Evolutionary conservation across 2,329 filamentous ascomycete species (phyloP), one percentile per base, ranked within the genome.

Genomic region (Cladosporium sp.): DNA sequence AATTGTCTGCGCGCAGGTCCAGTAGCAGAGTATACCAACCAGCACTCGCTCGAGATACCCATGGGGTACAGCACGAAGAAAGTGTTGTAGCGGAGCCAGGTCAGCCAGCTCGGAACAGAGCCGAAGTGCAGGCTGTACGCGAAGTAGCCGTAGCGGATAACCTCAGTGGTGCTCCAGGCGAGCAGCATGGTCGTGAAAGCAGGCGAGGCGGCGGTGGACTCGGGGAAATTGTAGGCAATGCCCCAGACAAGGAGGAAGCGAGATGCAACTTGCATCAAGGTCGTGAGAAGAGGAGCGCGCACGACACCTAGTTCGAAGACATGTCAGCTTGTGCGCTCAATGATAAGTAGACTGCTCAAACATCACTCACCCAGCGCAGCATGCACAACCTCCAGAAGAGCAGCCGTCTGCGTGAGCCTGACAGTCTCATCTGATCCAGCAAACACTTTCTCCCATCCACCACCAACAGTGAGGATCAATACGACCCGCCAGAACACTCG

Each of bases 1-100:
- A 30, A 59, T 6, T 52, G 82, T 70, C 81, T 77, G 69, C 73
- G 80, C 59, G 87, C 87, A 2, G 90, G 88, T 14, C 79, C 83
- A 59, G 90, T 85, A 1, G 92, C 72, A 65, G 85, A 82, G 76
- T 88, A 92, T 62, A 98, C 88, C 74, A 97, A 85, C 79, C 86
- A 87, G 74, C 90, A 92, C 84, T 99, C 95, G 80, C 91, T 95
- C 49, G 86, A 84, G 75, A 98, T 97, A 51, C 95, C 95, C 67
- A 98, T 78, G 0, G 95, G 95, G 80, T 99, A 99, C 26, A 99
- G 86, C 44, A 97, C 81, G 74, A 92, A 92, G 80, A 99, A 99
- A 8, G 92, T 93, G 78, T 96, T 97, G 80, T 97, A 88, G 66
- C 93, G 85, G 79, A 96, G 82, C 91, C 92, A 96, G 44, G 87